A percentile compares a stretch with the other conserved stretches of the same genome.
Evolutionary conservation across 768 basidiomycete species (phyloP).

Genomic region (Tylopilus sp.): DNA sequence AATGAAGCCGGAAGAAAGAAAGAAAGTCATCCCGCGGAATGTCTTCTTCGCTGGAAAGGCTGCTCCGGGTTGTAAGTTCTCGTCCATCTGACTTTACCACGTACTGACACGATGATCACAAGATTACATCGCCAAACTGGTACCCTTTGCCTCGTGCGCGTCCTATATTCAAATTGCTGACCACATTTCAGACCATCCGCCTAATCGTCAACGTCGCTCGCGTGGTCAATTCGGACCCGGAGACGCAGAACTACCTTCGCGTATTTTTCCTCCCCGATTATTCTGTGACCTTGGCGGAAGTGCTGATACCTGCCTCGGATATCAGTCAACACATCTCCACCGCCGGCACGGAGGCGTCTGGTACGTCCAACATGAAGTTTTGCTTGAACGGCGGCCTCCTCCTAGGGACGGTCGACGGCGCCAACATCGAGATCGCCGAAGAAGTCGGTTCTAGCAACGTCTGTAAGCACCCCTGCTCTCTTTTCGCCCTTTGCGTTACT

Average conservation of each 20-base stretch:
- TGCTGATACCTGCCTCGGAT: conserved; percentile 89
- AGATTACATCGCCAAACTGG: conserved; percentile 93
- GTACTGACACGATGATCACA: conserved; percentile 3
- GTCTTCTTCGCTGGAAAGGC: conserved; percentile 99
- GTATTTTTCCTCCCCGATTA: conserved; percentile 98
- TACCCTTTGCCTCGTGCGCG: conserved; percentile 16
- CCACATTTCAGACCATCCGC: conserved; percentile 66
- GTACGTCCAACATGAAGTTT: conserved; percentile 87
- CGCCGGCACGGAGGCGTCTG: conserved; percentile 89
- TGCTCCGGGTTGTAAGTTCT: conserved; percentile 77
- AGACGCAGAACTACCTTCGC: conserved; percentile 81
- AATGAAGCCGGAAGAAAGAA: conserved; percentile 73
- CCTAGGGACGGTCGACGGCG: conserved; percentile 90
- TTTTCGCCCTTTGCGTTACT: neutral
- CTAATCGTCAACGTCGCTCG: conserved; percentile 90
- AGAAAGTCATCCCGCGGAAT: conserved; percentile 79
- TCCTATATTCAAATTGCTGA: neutral
- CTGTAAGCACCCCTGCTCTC: conserved; percentile 40
- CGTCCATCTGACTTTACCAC: neutral
- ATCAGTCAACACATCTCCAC: conserved; percentile 97
- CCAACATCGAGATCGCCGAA: conserved; percentile 95
- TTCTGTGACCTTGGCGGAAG: conserved; percentile 77
- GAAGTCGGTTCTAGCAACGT: conserved; percentile 92
- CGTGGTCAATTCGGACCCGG: conserved; percentile 67
- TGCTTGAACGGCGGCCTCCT: conserved; percentile 88